These are phyloP conservation scores for Microstegium vimineum DNA, from an alignment of 176 grass and related monocot genomes.

Conservation along the genomic window DNA sequence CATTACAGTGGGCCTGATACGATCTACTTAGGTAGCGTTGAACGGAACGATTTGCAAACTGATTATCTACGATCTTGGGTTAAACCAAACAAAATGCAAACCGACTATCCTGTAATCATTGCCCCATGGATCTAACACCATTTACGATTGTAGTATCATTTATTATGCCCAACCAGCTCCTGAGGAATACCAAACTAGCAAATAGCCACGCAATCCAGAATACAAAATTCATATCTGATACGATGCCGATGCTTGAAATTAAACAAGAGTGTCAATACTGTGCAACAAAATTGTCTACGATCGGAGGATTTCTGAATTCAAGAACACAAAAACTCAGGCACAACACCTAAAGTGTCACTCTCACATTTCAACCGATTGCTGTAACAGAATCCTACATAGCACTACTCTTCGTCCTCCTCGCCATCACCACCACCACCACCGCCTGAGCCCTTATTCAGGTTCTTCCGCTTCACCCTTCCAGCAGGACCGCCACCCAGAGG, in stretches of 20 bases:
- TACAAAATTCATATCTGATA: neutral
- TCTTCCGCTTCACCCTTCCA: constrained; percentile 75
- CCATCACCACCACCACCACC: constrained; percentile 40
- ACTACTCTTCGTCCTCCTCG: constrained; percentile 55
- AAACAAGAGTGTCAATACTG: neutral
- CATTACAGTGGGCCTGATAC: no score
- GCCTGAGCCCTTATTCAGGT: constrained; percentile 52
- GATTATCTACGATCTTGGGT: no score
- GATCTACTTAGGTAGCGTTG: no score
- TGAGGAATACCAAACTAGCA: neutral
- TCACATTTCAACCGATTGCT: neutral
- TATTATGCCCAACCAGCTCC: neutral
- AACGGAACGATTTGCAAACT: no score
- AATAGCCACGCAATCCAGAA: neutral
- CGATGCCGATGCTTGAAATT: constrained; percentile 1
- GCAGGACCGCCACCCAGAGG: constrained; percentile 50
- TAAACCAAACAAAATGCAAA: no score
- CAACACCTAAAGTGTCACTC: neutral
- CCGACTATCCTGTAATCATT: no score
- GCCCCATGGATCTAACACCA: neutral
- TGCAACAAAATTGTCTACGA: neutral
- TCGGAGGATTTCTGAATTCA: neutral
- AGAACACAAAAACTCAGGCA: neutral
- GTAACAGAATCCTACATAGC: neutral
- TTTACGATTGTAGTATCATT: neutral